phyloP scores from a whole-genome alignment of 345 rosid species.

The Arabidopsis suecica region DNA sequence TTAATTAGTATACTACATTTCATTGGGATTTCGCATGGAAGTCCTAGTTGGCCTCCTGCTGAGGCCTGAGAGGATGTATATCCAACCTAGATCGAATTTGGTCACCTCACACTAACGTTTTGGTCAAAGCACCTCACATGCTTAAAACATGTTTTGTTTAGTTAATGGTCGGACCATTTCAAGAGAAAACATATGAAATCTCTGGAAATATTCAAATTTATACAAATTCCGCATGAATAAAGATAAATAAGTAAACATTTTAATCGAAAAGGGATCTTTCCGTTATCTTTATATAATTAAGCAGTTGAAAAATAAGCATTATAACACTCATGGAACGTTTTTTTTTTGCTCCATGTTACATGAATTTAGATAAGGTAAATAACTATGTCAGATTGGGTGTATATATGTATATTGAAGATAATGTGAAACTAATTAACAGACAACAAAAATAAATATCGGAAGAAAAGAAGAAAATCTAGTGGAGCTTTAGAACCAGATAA shows the following conservation, averaged over 20 bases:
- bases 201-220: neutral
- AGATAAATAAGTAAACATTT: neutral
- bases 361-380: too few species aligned
- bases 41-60: neutral
- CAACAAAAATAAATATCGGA: neutral
- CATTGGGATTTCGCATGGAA: too few species aligned
- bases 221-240: neutral
- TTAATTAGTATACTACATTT: neutral
- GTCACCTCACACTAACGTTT: neutral
- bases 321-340: too few species aligned
- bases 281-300: too few species aligned
- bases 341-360: too few species aligned
- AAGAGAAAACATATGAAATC: neutral
- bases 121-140: too few species aligned
- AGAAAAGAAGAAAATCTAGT: neutral
- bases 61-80: neutral
- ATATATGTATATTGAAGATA: neutral
- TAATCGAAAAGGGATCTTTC: neutral
- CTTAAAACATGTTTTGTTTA: neutral
- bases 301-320: too few species aligned
- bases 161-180: neutral
- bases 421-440: neutral
- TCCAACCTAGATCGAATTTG: neutral
- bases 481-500: neutral
- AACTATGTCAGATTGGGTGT: too few species aligned